These are phyloP conservation scores for Xylaria venustula DNA, from an alignment of 495 filamentous ascomycete genomes.

Conservation along the genomic window DNA sequence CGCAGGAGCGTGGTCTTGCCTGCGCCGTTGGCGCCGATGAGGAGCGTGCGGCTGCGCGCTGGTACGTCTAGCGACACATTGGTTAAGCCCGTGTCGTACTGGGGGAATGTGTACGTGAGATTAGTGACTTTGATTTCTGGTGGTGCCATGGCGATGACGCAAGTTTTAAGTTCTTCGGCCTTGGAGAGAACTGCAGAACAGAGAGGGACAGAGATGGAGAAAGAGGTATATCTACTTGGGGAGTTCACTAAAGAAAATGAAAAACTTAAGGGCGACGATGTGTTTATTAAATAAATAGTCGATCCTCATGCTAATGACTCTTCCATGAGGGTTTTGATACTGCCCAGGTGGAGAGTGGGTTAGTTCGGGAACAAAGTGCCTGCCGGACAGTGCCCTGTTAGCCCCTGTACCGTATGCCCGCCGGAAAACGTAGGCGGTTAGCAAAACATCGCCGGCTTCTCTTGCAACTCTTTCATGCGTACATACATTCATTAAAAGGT, in stretches of 20 bases:
- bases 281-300: background rate
- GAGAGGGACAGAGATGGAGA: too few species aligned
- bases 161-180: background rate
- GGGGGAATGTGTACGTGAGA: conserved; percentile 87
- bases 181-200: background rate
- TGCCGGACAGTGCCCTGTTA: background rate
- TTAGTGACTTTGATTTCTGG: conserved; percentile 60
- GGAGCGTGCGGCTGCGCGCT: conserved; percentile 76
- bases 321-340: conserved; percentile 1
- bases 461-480: too few species aligned
- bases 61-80: conserved; percentile 74
- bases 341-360: conserved; percentile 1
- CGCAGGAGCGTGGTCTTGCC: conserved; percentile 95
- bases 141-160: conserved; percentile 11
- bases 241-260: background rate
- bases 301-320: background rate
- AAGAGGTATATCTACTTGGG: too few species aligned
- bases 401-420: background rate
- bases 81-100: conserved; percentile 70
- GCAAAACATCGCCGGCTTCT: background rate
- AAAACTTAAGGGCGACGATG: background rate
- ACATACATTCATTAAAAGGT: too few species aligned
- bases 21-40: conserved; percentile 96
- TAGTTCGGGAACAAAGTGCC: background rate
- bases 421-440: conserved; percentile 6